A percentile compares a stretch with the other conserved stretches of the same genome.
Conservation (phyloP, 192 early-diverging fungal genomes). For the Chytriomyces sp. region DNA sequence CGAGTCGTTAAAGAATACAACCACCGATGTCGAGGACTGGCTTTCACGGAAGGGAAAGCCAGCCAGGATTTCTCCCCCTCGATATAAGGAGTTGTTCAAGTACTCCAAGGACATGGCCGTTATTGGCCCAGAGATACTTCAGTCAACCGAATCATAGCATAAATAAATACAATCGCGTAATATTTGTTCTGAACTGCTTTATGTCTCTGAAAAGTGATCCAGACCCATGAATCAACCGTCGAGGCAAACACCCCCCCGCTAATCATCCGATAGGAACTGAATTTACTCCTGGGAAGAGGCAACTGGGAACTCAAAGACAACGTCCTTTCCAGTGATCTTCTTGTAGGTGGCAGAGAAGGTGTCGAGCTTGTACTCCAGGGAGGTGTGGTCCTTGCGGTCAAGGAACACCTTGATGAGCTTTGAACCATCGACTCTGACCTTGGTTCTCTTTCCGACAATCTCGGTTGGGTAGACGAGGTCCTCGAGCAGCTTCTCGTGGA, state of each 20-base stretch:
- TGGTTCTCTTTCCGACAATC: slow-evolving; percentile 98
- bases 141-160: not conserved
- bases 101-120: not conserved
- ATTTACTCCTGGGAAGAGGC: slow-evolving; percentile 56
- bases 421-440: slow-evolving; percentile 89
- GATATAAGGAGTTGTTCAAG: not conserved
- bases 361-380: slow-evolving; percentile 97
- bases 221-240: not conserved
- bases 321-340: slow-evolving; percentile 96
- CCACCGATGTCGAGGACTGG: not conserved
- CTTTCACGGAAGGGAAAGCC: not conserved
- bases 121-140: not conserved
- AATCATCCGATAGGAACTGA: not conserved
- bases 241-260: not conserved
- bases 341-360: slow-evolving; percentile 96
- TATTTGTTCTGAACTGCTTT: not conserved
- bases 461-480: slow-evolving; percentile 99
- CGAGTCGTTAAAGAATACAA: not conserved
- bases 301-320: slow-evolving; percentile 93
- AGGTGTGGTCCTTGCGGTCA: slow-evolving; percentile 97
- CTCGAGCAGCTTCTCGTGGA: slow-evolving; percentile 96
- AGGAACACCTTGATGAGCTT: slow-evolving; percentile 97
- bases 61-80: not conserved
- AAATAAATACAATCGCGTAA: not conserved
- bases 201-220: not conserved